phyloP scores from a whole-genome alignment of 2,329 filamentous ascomycete genomes.

The Phyllosticta ampelicida region DNA sequence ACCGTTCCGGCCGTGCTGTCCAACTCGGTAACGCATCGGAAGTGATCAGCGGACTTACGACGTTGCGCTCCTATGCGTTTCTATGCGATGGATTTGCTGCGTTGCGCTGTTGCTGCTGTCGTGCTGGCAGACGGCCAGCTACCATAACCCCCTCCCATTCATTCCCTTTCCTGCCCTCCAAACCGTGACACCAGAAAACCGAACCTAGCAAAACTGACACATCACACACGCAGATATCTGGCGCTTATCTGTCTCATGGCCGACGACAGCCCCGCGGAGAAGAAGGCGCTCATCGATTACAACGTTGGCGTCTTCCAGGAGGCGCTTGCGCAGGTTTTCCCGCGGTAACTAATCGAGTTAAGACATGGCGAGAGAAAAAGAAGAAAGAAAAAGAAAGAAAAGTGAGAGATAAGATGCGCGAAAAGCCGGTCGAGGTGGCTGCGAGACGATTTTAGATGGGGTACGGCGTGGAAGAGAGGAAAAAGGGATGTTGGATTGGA shows the following conservation, averaged over 20 bases:
- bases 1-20: background rate
- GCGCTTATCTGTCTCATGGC: constrained; percentile 80
- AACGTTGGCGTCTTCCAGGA: constrained; percentile 75
- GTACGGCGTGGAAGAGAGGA: too few relatives aligned
- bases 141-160: too few relatives aligned
- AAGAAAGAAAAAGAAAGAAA: too few relatives aligned
- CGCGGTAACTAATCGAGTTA: too few relatives aligned
- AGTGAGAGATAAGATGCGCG: too few relatives aligned
- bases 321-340: constrained; percentile 68
- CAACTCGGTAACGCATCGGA: background rate
- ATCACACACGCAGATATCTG: constrained; percentile 48
- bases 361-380: too few relatives aligned
- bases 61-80: too few relatives aligned
- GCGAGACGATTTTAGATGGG: background rate
- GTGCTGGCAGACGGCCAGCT: background rate
- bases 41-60: background rate
- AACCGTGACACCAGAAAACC: background rate
- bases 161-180: too few relatives aligned
- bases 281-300: constrained; percentile 77
- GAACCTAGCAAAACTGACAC: background rate
- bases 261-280: constrained; percentile 68
- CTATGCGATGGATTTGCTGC: too few relatives aligned
- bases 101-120: background rate
- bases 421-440: too few relatives aligned
- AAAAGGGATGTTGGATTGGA: too few relatives aligned